Percentiles rank a stretch among this genome's conserved stretches.
Conservation (phyloP, 2,329 filamentous ascomycete species). For the Pseudocercospora fuligena region DNA sequence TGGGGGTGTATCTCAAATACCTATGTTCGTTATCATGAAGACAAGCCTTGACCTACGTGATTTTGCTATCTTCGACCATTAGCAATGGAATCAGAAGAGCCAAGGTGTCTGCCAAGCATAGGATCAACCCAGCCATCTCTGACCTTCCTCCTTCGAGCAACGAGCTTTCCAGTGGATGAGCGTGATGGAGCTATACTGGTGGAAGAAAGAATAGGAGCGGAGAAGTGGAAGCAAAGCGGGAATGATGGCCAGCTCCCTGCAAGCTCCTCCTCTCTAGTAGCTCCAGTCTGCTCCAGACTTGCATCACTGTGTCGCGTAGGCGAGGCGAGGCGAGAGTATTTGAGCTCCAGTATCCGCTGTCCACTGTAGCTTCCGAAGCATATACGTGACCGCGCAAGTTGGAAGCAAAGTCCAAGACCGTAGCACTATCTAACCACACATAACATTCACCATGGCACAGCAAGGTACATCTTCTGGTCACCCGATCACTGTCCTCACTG, state of each 20-base stretch:
- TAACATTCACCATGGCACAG: slow-evolving; percentile 21
- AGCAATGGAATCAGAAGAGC: background rate
- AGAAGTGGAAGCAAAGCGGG: slow-evolving; percentile 9
- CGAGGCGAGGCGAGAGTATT: background rate
- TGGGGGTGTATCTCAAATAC: slow-evolving; percentile 1
- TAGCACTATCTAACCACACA: background rate
- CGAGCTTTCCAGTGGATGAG: background rate
- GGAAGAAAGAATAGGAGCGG: background rate
- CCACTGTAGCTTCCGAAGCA: background rate
- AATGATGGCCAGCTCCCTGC: slow-evolving; percentile 19
- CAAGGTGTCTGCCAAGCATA: background rate
- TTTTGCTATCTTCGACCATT: slow-evolving; percentile 17
- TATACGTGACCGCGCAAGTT: background rate
- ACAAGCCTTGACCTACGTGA: slow-evolving; percentile 4
- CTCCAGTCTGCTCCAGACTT: slow-evolving; percentile 18
- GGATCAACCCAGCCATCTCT: background rate
- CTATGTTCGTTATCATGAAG: background rate
- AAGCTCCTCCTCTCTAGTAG: slow-evolving; percentile 17
- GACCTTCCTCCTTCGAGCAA: background rate
- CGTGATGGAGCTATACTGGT: background rate
- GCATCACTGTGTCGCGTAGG: slow-evolving; percentile 11
- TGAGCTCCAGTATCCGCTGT: background rate
- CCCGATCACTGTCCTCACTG: slow-evolving; percentile 31
- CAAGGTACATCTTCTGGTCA: slow-evolving; percentile 31
- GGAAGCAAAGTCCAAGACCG: background rate